A percentile compares a stretch with the other conserved stretches of the same genome.
phyloP scores from a whole-genome alignment of 345 rosid genomes.

The Heritiera littoralis region DNA sequence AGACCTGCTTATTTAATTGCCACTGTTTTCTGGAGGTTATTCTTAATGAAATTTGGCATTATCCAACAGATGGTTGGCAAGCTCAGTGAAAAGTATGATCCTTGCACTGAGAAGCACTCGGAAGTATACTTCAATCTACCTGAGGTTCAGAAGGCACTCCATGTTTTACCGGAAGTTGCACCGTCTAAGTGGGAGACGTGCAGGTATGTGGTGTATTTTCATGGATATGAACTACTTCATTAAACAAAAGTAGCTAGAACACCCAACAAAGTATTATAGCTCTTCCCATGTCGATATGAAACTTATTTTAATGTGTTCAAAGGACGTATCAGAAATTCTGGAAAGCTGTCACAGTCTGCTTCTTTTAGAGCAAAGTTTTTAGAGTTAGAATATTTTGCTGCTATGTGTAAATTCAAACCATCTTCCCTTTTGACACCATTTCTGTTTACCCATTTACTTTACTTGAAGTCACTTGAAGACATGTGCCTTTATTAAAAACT shows the following conservation, averaged over 20 bases:
- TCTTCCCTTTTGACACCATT: not conserved
- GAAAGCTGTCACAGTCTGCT: not conserved
- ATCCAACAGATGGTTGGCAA: constrained; percentile 51
- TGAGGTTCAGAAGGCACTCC: constrained; percentile 80
- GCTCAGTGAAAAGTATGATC: constrained; percentile 77
- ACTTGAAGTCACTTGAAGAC: not conserved
- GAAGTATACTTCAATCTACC: constrained; percentile 76
- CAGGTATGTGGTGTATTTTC: constrained; percentile 49
- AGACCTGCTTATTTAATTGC: not conserved
- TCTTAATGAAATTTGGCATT: constrained; percentile 6
- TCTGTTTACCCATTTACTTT: constrained; percentile 1
- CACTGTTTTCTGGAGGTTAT: not conserved
- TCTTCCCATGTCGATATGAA: not conserved
- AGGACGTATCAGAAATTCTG: not conserved
- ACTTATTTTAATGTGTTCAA: constrained; percentile 1
- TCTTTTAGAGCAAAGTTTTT: not conserved
- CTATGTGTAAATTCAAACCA: not conserved
- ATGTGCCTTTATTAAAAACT: not conserved
- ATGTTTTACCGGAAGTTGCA: constrained; percentile 64
- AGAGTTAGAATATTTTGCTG: not conserved
- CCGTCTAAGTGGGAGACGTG: constrained; percentile 86
- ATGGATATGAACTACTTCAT: not conserved
- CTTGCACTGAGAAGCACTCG: constrained; percentile 89
- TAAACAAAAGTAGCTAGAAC: not conserved
- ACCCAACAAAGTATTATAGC: not conserved